Conservation (phyloP, 2,329 filamentous ascomycete species). For the Colletotrichum destructivum region DNA sequence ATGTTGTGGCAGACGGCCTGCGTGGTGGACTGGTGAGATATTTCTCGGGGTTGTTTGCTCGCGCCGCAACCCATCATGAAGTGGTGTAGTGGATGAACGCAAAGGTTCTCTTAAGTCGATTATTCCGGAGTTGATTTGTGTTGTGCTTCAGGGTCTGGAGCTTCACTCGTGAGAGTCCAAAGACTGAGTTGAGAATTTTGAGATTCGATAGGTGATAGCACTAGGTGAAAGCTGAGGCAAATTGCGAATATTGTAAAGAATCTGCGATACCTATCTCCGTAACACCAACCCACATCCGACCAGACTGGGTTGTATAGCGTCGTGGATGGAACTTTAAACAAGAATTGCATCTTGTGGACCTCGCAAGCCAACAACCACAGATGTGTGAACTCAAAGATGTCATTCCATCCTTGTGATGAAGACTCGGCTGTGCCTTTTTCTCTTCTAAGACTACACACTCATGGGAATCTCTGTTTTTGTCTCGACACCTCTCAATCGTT, state of each 20-base stretch:
- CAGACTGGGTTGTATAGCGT: background rate
- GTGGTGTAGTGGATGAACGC: background rate
- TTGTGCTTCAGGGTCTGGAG: background rate
- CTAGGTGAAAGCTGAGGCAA: background rate
- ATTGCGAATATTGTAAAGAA: background rate
- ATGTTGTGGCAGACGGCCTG: background rate
- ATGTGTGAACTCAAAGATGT: too few relatives aligned
- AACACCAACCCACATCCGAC: background rate
- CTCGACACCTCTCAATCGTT: background rate
- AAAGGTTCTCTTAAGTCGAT: background rate
- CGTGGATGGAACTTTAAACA: too few relatives aligned
- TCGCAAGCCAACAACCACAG: too few relatives aligned
- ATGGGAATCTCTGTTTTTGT: too few relatives aligned
- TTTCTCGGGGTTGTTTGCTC: background rate
- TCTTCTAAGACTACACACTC: background rate
- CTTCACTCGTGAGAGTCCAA: background rate
- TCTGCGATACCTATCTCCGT: background rate
- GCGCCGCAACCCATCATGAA: background rate
- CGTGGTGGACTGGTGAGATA: background rate
- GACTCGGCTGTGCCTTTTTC: background rate
- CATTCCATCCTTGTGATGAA: background rate
- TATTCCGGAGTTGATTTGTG: background rate
- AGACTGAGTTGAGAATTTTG: background rate
- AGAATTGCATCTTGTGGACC: too few relatives aligned
- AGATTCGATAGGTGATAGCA: too few relatives aligned